A percentile compares a stretch with the other conserved stretches of the same genome.
Evolutionary conservation across 441 rosid species (phyloP).

Genomic region (Macaranga tanarius): DNA sequence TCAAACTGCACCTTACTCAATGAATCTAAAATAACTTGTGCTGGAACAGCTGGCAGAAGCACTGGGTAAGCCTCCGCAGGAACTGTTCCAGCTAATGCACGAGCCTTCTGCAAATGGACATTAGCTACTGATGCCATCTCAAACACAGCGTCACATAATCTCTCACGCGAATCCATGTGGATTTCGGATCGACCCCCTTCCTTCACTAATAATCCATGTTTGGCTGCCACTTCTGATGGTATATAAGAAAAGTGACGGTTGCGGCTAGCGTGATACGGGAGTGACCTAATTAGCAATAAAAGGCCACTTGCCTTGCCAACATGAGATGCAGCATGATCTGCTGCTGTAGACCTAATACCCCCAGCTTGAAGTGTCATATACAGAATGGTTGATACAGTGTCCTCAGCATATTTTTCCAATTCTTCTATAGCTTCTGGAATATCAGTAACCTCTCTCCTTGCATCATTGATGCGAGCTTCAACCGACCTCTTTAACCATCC

Average conservation of each 20-base stretch:
- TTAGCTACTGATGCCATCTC: constrained; percentile 89
- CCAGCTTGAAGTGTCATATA: constrained; percentile 81
- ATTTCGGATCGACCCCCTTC: constrained; percentile 61
- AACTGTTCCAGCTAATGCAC: constrained; percentile 55
- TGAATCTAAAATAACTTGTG: constrained; percentile 68
- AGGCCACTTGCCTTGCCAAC: constrained; percentile 90
- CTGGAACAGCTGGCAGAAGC: constrained; percentile 70
- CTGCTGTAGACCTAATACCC: constrained; percentile 61
- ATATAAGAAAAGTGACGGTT: constrained; percentile 66
- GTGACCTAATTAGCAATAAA: constrained; percentile 64
- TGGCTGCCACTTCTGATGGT: constrained; percentile 60
- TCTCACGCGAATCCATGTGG: constrained; percentile 56
- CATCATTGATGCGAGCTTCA: constrained; percentile 80
- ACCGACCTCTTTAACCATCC: constrained; percentile 80
- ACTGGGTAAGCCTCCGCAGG: constrained; percentile 64
- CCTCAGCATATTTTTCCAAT: constrained; percentile 79
- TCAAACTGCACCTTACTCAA: constrained; percentile 62
- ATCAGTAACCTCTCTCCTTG: constrained; percentile 53
- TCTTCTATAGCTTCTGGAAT: constrained; percentile 63
- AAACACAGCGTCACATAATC: constrained; percentile 59
- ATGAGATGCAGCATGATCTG: constrained; percentile 83
- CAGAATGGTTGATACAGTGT: constrained; percentile 66
- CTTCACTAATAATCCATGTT: constrained; percentile 64
- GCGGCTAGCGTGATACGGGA: constrained; percentile 73
- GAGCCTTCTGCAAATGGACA: constrained; percentile 72